Evolutionary conservation across 2,329 filamentous ascomycete genomes (phyloP).

Genomic region (Fusarium verticillioides): DNA sequence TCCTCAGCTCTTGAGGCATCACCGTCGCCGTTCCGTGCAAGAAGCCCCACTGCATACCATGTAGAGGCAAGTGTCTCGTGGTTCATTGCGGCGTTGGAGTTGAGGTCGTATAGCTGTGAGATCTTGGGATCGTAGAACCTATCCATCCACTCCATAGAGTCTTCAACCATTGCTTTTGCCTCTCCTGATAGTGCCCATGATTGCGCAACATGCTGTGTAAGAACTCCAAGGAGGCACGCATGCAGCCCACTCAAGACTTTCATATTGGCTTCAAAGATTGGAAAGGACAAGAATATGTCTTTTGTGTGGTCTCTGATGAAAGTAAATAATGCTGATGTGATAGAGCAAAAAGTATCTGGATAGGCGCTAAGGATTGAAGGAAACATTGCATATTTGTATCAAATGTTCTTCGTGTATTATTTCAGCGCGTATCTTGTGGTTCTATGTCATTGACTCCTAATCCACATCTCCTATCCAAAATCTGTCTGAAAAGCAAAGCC

Average conservation of each 20-base stretch:
- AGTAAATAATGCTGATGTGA: background rate
- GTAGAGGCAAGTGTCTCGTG: conserved; percentile 19
- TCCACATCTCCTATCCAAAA: background rate
- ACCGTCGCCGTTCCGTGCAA: conserved; percentile 9
- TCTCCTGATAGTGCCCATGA: conserved; percentile 16
- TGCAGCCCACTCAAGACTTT: background rate
- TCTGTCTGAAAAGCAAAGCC: background rate
- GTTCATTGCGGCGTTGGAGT: conserved; percentile 12
- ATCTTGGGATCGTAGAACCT: conserved; percentile 38
- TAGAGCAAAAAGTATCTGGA: background rate
- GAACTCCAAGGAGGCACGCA: background rate
- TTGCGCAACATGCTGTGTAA: background rate
- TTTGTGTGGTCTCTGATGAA: background rate
- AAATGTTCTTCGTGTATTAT: background rate
- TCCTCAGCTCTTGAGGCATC: conserved; percentile 10
- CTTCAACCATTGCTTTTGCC: conserved; percentile 21
- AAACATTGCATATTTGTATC: conserved; percentile 15
- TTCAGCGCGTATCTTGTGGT: background rate
- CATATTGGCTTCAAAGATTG: background rate
- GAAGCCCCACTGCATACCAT: conserved; percentile 23
- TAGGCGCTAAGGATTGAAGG: rapidly evolving
- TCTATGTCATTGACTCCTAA: background rate
- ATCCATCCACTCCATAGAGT: conserved; percentile 31
- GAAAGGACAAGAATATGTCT: background rate
- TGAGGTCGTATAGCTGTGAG: conserved; percentile 15